These are phyloP conservation scores for Podaxis rugospora DNA, from an alignment of 768 basidiomycete genomes.

Conservation along the genomic window DNA sequence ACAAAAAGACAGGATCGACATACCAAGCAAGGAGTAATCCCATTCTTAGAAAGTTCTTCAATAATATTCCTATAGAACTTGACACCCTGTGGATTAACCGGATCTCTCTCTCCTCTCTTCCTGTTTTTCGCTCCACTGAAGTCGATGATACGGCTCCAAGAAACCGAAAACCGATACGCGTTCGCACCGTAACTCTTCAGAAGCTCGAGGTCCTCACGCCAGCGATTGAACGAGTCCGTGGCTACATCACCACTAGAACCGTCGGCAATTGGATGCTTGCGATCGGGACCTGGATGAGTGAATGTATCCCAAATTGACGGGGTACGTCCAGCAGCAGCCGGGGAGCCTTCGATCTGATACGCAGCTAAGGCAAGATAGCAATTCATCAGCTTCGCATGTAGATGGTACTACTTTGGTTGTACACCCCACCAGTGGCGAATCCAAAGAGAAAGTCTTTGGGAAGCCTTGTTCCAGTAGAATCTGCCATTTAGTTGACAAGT, in stretches of 20 bases:
- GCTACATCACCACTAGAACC: conserved; percentile 61
- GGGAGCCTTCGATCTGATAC: conserved; percentile 74
- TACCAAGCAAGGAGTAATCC: conserved; percentile 63
- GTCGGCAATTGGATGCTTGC: conserved; percentile 50
- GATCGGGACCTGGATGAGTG: conserved; percentile 36
- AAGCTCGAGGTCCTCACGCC: conserved; percentile 61
- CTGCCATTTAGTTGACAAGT: not conserved
- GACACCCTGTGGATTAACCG: conserved; percentile 61
- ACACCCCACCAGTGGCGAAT: conserved; percentile 27
- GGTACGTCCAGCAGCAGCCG: conserved; percentile 48
- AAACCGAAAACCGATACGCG: conserved; percentile 69
- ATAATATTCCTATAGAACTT: conserved; percentile 63
- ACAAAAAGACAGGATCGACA: not conserved
- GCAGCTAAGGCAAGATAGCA: conserved; percentile 35
- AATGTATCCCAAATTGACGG: conserved; percentile 76
- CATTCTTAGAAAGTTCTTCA: conserved; percentile 53
- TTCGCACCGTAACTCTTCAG: conserved; percentile 62
- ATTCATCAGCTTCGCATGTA: not conserved
- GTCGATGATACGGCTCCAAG: conserved; percentile 73
- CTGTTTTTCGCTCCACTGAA: conserved; percentile 14
- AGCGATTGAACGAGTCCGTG: conserved; percentile 36
- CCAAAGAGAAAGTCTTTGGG: conserved; percentile 31
- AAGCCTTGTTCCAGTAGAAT: conserved; percentile 12
- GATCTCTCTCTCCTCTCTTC: conserved; percentile 42
- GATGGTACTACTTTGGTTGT: not conserved